Conservation (phyloP, 768 basidiomycete species). For the Rhodotorula kratochvilovae region DNA sequence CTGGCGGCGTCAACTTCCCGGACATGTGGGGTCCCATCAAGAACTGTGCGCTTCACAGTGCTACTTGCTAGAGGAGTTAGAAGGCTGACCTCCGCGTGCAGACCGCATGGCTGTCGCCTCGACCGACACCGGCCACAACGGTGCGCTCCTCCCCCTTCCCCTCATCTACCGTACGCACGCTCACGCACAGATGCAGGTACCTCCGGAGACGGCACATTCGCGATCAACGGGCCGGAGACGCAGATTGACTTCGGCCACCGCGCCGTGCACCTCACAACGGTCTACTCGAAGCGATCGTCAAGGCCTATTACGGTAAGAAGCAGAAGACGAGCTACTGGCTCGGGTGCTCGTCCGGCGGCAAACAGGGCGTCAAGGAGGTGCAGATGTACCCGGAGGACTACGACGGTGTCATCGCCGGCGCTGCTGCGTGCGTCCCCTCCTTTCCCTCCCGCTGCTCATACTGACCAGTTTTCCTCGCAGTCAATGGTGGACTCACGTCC, state of each 20-base stretch:
- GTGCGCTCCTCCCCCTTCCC: not conserved
- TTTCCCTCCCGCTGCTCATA: not conserved
- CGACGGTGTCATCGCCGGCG: constrained; percentile 38
- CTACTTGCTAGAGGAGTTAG: not conserved
- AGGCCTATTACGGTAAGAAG: constrained; percentile 36
- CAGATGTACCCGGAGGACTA: constrained; percentile 33
- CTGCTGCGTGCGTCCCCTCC: constrained; percentile 13
- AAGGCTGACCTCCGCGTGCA: not conserved
- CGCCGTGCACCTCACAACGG: constrained; percentile 37
- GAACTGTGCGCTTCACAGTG: not conserved
- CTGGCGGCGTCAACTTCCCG: constrained; percentile 1
- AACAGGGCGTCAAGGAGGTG: constrained; percentile 34
- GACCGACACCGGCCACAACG: constrained; percentile 30
- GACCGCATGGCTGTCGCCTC: constrained; percentile 26
- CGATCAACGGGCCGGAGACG: constrained; percentile 6
- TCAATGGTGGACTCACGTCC: not conserved
- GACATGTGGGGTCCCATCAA: not conserved
- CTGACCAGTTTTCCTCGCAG: not conserved
- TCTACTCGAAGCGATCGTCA: constrained; percentile 37
- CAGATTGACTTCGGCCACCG: constrained; percentile 38
- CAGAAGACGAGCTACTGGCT: constrained; percentile 34
- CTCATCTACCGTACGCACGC: not conserved
- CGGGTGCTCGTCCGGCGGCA: constrained; percentile 42
- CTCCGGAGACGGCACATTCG: constrained; percentile 30
- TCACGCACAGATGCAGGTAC: not conserved